These are phyloP conservation scores for Aspergillus puulaauensis DNA, from an alignment of 2,329 filamentous ascomycete genomes.

Conservation along the genomic window DNA sequence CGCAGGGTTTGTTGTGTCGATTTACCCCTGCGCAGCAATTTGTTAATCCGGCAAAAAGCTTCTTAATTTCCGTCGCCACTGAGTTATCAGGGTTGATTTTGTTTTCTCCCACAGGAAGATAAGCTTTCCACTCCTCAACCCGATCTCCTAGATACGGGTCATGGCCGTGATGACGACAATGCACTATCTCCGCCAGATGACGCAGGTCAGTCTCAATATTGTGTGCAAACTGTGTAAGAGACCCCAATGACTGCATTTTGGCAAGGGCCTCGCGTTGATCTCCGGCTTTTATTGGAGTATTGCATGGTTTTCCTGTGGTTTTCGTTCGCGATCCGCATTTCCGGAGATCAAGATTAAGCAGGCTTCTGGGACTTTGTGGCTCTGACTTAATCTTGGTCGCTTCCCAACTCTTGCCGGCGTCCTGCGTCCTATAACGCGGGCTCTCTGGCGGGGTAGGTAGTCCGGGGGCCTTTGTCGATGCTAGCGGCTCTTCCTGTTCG, in stretches of 20 bases:
- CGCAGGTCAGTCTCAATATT: not conserved
- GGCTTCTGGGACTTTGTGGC: not conserved
- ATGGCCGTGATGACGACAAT: not conserved
- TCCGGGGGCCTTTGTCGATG: too few species aligned
- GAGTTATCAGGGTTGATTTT: not conserved
- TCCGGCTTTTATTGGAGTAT: not conserved
- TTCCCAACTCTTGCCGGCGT: too few species aligned
- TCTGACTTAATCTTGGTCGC: too few species aligned
- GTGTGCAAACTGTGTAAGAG: not conserved
- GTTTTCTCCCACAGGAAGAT: not conserved
- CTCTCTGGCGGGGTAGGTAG: too few species aligned
- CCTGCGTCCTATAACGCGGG: too few species aligned
- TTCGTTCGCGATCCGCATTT: conserved; percentile 2
- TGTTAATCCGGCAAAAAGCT: not conserved
- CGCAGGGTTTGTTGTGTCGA: not conserved
- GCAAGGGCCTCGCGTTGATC: too few species aligned
- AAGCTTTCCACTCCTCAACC: not conserved
- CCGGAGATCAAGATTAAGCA: not conserved
- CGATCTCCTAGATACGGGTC: not conserved
- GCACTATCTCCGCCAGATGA: not conserved
- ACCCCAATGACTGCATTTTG: not conserved
- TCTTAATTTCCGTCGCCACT: not conserved
- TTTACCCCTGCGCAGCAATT: too few species aligned
- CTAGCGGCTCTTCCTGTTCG: too few species aligned
- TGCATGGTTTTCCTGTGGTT: not conserved